Conservation (phyloP, 2,329 filamentous ascomycete genomes). For the Penicillium brevicompactum region DNA sequence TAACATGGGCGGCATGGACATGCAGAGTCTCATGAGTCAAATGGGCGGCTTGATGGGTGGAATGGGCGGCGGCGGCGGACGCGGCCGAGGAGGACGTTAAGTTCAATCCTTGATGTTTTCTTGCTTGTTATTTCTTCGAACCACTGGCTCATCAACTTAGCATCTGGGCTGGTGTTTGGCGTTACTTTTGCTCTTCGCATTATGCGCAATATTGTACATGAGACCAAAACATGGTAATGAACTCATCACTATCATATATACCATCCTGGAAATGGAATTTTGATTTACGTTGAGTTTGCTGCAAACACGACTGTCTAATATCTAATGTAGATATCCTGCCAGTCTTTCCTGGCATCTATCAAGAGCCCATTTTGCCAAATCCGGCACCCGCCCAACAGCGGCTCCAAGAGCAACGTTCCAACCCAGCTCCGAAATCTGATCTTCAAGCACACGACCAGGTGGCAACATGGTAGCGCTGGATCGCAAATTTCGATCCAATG, state of each 20-base stretch:
- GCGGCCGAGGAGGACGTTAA: constrained; percentile 21
- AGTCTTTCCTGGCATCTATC: constrained; percentile 8
- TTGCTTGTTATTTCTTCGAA: constrained; percentile 10
- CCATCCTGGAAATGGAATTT: constrained; percentile 2
- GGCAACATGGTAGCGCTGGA: constrained; percentile 22
- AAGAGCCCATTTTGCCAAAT: constrained; percentile 11
- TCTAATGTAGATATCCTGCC: too few relatives aligned
- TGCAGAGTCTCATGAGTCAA: constrained; percentile 75
- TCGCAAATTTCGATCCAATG: constrained; percentile 19
- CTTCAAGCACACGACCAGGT: constrained; percentile 36
- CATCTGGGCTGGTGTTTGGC: constrained; percentile 25
- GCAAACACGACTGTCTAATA: not conserved
- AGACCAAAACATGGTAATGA: constrained; percentile 6
- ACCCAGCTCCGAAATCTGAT: constrained; percentile 22
- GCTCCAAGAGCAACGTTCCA: constrained; percentile 25
- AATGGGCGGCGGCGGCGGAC: constrained; percentile 43
- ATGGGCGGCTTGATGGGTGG: constrained; percentile 66
- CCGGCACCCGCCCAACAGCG: constrained; percentile 23
- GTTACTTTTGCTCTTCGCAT: constrained; percentile 13
- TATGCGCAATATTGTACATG: constrained; percentile 14
- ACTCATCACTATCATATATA: constrained; percentile 13
- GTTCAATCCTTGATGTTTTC: constrained; percentile 17
- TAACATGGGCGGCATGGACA: constrained; percentile 56
- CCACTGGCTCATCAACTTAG: constrained; percentile 17
- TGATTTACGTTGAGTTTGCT: not conserved